Evolutionary conservation across 176 grass and related monocot species (phyloP), one percentile per base, ranked within the genome.

Genomic region (Zoysia japonica): DNA sequence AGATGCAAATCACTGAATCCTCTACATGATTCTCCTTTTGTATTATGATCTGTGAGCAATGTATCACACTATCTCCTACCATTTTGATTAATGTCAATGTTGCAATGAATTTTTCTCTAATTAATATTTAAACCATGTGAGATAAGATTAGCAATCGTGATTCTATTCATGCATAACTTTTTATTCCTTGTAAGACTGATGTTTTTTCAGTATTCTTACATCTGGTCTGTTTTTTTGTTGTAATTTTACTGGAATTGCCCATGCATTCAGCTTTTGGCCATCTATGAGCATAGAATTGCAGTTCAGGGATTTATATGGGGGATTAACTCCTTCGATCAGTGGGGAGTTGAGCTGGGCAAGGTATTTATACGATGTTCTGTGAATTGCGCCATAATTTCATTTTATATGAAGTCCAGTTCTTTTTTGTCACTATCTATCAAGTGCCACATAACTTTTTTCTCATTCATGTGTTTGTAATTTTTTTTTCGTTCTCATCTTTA

Each of bases 311-410:
- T 99, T 80, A 81, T 89, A 87, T 99, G 92, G 92, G 96, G 92
- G 83, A 91, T 99, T 49, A 99, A 99, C 82, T 99, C 92, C 2
- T 99, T 96, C 74, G 96, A 99, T 73, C 96, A 99, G 55, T 96
- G 92, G 96, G 96, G 92, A 83, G 96, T 99, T 77, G 96, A 99
- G 60, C 81, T 99, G 52, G 92, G 92, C 84, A 99, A 99, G 92
- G 96, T 99, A 64, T 80, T 65, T 82, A 15, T 68, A 67, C 78
- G 20, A 78, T 62, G 48, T 62, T 84, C 54, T 78, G 5, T 39
- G 75, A 64, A 39, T 37, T 50, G 4, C 4, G 53, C 42, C 63
- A 52, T 55, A 71, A 42, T 43, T 85, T 13, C 17, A 9, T 68
- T 75, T 55, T 47, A 40, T 88, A 42, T 38, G 50, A 84, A 10